Conservation (phyloP, 306 rosid genomes). For the Lathyrus tuberosus region DNA sequence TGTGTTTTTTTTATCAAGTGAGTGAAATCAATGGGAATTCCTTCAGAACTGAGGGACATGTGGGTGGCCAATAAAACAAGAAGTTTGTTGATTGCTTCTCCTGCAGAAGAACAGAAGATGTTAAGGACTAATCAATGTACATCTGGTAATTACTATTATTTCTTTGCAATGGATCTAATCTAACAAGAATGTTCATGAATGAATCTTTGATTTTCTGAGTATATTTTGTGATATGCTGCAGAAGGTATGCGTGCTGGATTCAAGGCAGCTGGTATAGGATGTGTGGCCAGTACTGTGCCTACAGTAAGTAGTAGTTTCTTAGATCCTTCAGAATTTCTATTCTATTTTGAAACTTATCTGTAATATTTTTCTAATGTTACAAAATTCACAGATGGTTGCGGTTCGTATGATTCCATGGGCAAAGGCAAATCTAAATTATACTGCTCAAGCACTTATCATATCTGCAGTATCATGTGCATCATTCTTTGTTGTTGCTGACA, state of each 20-base stretch:
- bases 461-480: slow-evolving; percentile 74
- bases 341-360: slow-evolving; percentile 14
- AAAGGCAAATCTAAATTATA: slow-evolving; percentile 84
- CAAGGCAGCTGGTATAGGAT: slow-evolving; percentile 66
- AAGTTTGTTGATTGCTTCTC: neutral
- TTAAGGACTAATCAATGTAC: neutral
- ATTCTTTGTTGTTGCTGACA: slow-evolving; percentile 75
- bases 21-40: neutral
- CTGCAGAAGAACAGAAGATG: neutral
- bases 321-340: neutral
- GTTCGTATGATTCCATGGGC: slow-evolving; percentile 91
- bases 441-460: slow-evolving; percentile 90
- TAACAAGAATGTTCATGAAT: neutral
- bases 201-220: neutral
- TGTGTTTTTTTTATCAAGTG: too few species aligned
- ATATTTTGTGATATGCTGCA: slow-evolving; percentile 34
- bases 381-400: slow-evolving; percentile 60
- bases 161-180: neutral
- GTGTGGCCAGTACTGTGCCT: slow-evolving; percentile 65
- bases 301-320: slow-evolving; percentile 56
- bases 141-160: neutral
- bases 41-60: neutral
- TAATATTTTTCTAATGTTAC: neutral
- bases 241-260: slow-evolving; percentile 84
- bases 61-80: neutral